Base-by-base conservation (phyloP, 805 yeast genomes). In the Priceomyces medius region DNA sequence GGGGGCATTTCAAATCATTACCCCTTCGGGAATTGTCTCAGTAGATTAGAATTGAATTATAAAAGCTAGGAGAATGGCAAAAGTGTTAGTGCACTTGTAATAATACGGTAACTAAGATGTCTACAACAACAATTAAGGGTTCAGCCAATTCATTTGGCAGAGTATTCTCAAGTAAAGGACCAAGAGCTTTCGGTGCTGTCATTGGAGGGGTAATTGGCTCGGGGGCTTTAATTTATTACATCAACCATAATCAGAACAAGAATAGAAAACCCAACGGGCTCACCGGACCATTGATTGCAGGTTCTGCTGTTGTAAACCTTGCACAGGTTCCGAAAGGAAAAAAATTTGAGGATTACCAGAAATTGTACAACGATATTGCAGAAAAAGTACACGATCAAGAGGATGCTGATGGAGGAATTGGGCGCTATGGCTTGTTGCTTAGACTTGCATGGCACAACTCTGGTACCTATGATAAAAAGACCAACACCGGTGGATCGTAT, bases 311-410 rank as follows among this genome's bases (percentile, higher is more conserved):
- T 13, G 51, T 58, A 37, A 56, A 61, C 35, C 42, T 42, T n/a
- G 64, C 74, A 6, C 54, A 64, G 7, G 49, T 66, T 20, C 71
- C 73, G 9, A 59, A 66, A 5, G 66, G 54, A 5, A 54, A 68
- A 53, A 50, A 66, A 3, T 61, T 55, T 38, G 68, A 71, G 9
- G 87, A 85, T 49, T 89, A 76, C 58, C 89, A 76, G 61, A 54
- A 68, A 44, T 79, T 79, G 45, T 91, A 81, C 66, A 82, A 79
- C 66, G 93, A 80, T 49, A 88, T 79, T 74, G 97, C 83, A 26
- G 58, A 56, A 31, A 76, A 73, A 59, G 58, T 85, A 18, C 69
- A 73, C 48, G 86, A 80, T 10, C 49, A 57, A 37, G 60, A 57
- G 20, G 66, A 61, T 42, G 59, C 53, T 34, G 74, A 68, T 48